phyloP scores from a whole-genome alignment of 495 filamentous ascomycete species.

The Neurospora intermedia region DNA sequence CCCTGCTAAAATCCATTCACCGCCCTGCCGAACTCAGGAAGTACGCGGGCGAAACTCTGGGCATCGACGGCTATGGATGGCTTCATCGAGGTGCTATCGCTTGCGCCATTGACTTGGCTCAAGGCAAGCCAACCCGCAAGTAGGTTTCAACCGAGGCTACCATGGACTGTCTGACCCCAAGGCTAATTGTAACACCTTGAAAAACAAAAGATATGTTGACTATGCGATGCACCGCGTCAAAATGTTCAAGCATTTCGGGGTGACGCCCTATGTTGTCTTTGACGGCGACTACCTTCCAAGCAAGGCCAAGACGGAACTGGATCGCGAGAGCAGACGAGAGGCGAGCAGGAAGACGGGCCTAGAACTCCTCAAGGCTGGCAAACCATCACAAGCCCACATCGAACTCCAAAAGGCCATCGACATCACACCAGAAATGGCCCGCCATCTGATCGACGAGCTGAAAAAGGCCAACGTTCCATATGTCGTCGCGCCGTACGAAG shows the following conservation, averaged over 20 bases:
- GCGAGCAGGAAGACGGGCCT: slow-evolving; percentile 63
- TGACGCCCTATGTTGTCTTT: slow-evolving; percentile 87
- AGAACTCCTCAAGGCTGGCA: slow-evolving; percentile 70
- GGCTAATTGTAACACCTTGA: not conserved
- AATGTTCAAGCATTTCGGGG: slow-evolving; percentile 87
- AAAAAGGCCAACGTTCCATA: slow-evolving; percentile 71
- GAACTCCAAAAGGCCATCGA: slow-evolving; percentile 95
- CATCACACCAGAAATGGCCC: slow-evolving; percentile 91
- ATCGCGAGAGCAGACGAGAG: slow-evolving; percentile 57
- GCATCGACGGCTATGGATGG: slow-evolving; percentile 96
- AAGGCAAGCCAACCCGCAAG: slow-evolving; percentile 80
- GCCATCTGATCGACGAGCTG: slow-evolving; percentile 81
- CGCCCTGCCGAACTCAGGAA: slow-evolving; percentile 77
- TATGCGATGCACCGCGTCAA: slow-evolving; percentile 82
- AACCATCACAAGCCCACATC: slow-evolving; percentile 65
- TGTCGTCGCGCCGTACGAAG: slow-evolving; percentile 94
- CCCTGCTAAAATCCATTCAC: slow-evolving; percentile 91
- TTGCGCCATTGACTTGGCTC: slow-evolving; percentile 84
- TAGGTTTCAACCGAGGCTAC: slow-evolving; percentile 28
- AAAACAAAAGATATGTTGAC: slow-evolving; percentile 64
- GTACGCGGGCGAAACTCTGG: slow-evolving; percentile 79
- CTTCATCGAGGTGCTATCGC: slow-evolving; percentile 86
- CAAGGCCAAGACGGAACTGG: slow-evolving; percentile 83
- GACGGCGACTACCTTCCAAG: slow-evolving; percentile 93
- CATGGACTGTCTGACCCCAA: not conserved